Evolutionary conservation across 352 stramenopile genomes (phyloP), one percentile per base, ranked within the genome.

Genomic region (Globisporangium alternatum): DNA sequence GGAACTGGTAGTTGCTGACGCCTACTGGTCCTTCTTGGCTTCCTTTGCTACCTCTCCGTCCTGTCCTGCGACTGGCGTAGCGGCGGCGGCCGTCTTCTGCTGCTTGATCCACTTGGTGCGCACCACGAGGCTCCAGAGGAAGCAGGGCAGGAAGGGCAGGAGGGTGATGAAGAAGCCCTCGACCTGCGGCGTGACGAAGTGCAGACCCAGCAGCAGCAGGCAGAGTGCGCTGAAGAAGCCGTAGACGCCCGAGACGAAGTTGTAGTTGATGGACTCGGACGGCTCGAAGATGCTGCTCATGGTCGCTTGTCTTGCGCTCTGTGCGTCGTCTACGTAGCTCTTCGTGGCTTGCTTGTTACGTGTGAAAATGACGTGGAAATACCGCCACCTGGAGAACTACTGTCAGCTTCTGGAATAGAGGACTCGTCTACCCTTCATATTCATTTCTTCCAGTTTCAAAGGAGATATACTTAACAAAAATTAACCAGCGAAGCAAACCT

Each of bases 151-250:
- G 64, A 95, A 95, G 28, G 86, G 86, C 69, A 85, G 70, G 31
- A 95, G 65, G 31, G 94, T 85, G 65, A 96, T 82, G 81, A 90
- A 96, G 64, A 94, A 91, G 8, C 87, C 87, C 45, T 96, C 84
- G 54, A 94, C 60, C 21, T 85, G 70, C 48, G 76, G 48, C 31
- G 81, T 79, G 76, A 82, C 86, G 55, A 82, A 77, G 68, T 93
- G 82, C 55, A 87, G 58, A 47, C 75, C 74, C 22, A 77, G 67
- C 30, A 96, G 78, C 62, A 89, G 47, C 53, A 81, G 58, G 54
- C 72, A 88, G 47, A 95, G 62, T 31, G 69, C 63, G 9, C 76
- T 83, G 62, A 89, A 93, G 64, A 83, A 76, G 22, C 71, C 80
- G 68, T 96, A 96, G 37, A 90, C 72, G 41, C 83, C 83, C 22